Base-by-base conservation (phyloP, 331 rosid species). In the Cydonia oblonga region DNA sequence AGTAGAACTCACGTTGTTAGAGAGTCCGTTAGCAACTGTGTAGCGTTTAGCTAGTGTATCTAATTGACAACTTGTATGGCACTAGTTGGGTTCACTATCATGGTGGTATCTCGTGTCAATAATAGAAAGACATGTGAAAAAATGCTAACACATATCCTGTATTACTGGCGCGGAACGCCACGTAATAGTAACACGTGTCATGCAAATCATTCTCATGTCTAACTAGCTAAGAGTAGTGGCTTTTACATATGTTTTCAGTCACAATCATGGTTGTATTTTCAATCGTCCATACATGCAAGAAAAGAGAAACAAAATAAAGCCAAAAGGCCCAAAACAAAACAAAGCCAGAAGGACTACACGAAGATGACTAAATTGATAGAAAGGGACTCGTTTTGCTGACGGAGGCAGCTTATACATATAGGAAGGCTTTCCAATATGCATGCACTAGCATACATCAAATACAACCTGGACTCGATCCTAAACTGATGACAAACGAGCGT, bases 151-250 rank as follows among this genome's bases (percentile, higher is more conserved):
- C 5, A 40, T 40, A 1, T 40, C 4, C 0, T 11, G 15, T 11
- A 40, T 40, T 40, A 40, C 0, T 40, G 5, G 0, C 2, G 1
- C 0, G 0, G 4, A 38, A 2, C 13, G 0, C 14, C 46, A 40
- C 1, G 14, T 40, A 40, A 11, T 11, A 11, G 15, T 40, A 5
- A 40, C 15, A 10, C 1, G 46, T 11, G 14, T 40, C 46, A 40
- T 40, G 14, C 15, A 40, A 40, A 40, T 40, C 15, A 10, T 40
- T 40, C 46, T 10, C 15, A 11, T 40, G 46, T 40, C 46, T 1
- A 38, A 38, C 44, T 38, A 38, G 44, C 44, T 3, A 40, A 11
- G 15, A 40, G 46, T 3, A 10, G 5, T 11, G 46, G 46, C 46
- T 40, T 40, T 40, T 40, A 40, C 4, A 3, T 22, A 38, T 12